These are phyloP conservation scores for Fusarium sp. DNA, from an alignment of 2,329 filamentous ascomycete genomes.

Conservation along the genomic window DNA sequence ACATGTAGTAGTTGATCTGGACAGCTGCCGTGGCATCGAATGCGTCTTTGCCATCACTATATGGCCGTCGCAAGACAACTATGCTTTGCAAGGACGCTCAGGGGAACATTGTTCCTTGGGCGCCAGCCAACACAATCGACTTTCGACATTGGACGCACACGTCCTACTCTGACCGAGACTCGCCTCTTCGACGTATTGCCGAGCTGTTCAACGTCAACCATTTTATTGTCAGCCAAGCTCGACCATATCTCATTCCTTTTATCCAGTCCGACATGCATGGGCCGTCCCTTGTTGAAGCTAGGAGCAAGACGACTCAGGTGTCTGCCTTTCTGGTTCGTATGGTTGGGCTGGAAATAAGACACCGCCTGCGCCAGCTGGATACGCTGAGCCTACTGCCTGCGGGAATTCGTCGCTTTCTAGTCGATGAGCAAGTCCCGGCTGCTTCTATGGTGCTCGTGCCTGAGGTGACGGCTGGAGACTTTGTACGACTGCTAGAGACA, in stretches of 20 bases:
- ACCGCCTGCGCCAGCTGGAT: slow-evolving; percentile 85
- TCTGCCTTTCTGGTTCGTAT: slow-evolving; percentile 73
- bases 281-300: slow-evolving; percentile 71
- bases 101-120: slow-evolving; percentile 81
- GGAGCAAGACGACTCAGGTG: slow-evolving; percentile 67
- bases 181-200: slow-evolving; percentile 76
- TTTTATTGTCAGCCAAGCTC: slow-evolving; percentile 92
- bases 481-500: slow-evolving; percentile 83
- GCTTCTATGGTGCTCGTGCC: slow-evolving; percentile 86
- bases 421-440: slow-evolving; percentile 85
- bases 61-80: slow-evolving; percentile 70
- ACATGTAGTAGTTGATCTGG: slow-evolving; percentile 74
- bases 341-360: slow-evolving; percentile 80
- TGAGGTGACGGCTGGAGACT: slow-evolving; percentile 78
- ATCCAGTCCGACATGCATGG: slow-evolving; percentile 84
- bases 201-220: slow-evolving; percentile 95
- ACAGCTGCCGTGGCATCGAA: slow-evolving; percentile 84
- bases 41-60: slow-evolving; percentile 72
- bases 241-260: slow-evolving; percentile 90
- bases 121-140: slow-evolving; percentile 68
- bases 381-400: slow-evolving; percentile 78
- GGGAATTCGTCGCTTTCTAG: slow-evolving; percentile 78
- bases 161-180: slow-evolving; percentile 73
- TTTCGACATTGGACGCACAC: slow-evolving; percentile 77
- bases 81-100: slow-evolving; percentile 83